Percentiles rank a stretch among this genome's conserved stretches.
Evolutionary conservation across 2,329 filamentous ascomycete species (phyloP).

Genomic region (Aspergillus pseudoviridinutans): DNA sequence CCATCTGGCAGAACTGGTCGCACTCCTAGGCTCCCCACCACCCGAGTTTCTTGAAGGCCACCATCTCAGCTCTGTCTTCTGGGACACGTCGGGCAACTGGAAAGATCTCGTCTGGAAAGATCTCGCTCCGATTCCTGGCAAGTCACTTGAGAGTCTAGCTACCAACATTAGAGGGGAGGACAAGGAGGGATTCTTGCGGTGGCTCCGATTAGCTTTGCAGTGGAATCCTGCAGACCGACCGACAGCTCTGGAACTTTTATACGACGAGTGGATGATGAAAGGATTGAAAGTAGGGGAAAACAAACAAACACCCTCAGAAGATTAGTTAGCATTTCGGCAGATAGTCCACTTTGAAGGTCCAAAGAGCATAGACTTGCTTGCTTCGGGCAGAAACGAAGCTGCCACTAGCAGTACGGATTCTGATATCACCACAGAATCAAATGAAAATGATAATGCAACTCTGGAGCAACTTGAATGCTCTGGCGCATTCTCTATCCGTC

Average conservation of each 20-base stretch:
- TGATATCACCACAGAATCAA: no score
- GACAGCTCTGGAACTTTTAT: conserved; percentile 32
- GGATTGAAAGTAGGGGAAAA: not conserved
- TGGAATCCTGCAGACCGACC: conserved; percentile 25
- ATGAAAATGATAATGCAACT: no score
- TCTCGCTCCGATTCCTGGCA: conserved; percentile 13
- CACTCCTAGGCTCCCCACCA: conserved; percentile 16
- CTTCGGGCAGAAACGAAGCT: no score
- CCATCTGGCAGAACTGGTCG: conserved; percentile 23
- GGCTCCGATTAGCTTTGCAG: conserved; percentile 26
- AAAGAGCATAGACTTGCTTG: no score
- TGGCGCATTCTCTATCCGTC: no score
- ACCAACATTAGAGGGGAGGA: conserved; percentile 19
- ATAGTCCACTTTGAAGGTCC: no score
- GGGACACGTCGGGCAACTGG: conserved; percentile 21
- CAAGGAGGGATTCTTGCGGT: conserved; percentile 21
- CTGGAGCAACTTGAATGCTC: no score
- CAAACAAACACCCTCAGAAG: no score
- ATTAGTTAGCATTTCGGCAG: no score
- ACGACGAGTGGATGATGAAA: conserved; percentile 36
- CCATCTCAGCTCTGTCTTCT: conserved; percentile 17
- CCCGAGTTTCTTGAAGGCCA: conserved; percentile 15
- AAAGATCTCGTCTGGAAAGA: no score
- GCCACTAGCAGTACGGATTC: no score
- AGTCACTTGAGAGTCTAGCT: conserved; percentile 12